Percentiles rank a stretch among this genome's conserved stretches.
Evolutionary conservation across 2,329 filamentous ascomycete genomes (phyloP).

Genomic region (Aquanectria penicillioides): DNA sequence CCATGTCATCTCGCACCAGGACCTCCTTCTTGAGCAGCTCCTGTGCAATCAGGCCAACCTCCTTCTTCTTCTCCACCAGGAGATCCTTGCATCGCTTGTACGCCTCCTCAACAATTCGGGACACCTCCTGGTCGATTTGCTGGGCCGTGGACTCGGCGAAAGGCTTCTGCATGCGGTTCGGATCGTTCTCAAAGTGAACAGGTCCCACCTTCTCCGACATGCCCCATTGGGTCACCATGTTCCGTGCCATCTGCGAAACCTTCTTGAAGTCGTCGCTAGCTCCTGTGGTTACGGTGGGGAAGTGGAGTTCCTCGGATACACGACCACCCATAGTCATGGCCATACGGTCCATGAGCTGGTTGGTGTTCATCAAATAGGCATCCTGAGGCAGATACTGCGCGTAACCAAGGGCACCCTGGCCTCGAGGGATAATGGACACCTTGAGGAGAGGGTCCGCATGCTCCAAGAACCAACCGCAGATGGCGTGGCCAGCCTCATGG

Average conservation of each 20-base stretch:
- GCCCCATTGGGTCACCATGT: slow-evolving; percentile 99
- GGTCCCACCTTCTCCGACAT: slow-evolving; percentile 97
- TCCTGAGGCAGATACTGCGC: slow-evolving; percentile 97
- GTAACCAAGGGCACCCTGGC: slow-evolving; percentile 92
- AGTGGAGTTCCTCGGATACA: slow-evolving; percentile 95
- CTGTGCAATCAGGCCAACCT: slow-evolving; percentile 90
- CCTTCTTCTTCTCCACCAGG: slow-evolving; percentile 84
- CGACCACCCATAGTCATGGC: slow-evolving; percentile 98
- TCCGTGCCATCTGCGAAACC: slow-evolving; percentile 93
- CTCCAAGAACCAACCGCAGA: slow-evolving; percentile 98
- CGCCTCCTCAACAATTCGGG: slow-evolving; percentile 89
- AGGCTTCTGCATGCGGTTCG: slow-evolving; percentile 88
- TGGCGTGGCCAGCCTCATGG: slow-evolving; percentile 97
- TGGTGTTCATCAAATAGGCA: slow-evolving; percentile 93
- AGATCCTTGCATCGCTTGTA: slow-evolving; percentile 91
- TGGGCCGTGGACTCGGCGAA: slow-evolving; percentile 95
- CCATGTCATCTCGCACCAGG: slow-evolving; percentile 89
- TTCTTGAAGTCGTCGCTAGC: slow-evolving; percentile 99
- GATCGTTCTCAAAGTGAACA: slow-evolving; percentile 87
- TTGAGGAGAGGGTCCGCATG: slow-evolving; percentile 97
- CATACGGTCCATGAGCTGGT: slow-evolving; percentile 99
- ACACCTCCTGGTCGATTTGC: slow-evolving; percentile 91
- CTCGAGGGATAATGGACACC: slow-evolving; percentile 97
- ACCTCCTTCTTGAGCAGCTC: slow-evolving; percentile 94
- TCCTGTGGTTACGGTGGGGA: slow-evolving; percentile 94